Base-by-base conservation (phyloP, 2,329 filamentous ascomycete species). In the Penicillium thymicola region DNA sequence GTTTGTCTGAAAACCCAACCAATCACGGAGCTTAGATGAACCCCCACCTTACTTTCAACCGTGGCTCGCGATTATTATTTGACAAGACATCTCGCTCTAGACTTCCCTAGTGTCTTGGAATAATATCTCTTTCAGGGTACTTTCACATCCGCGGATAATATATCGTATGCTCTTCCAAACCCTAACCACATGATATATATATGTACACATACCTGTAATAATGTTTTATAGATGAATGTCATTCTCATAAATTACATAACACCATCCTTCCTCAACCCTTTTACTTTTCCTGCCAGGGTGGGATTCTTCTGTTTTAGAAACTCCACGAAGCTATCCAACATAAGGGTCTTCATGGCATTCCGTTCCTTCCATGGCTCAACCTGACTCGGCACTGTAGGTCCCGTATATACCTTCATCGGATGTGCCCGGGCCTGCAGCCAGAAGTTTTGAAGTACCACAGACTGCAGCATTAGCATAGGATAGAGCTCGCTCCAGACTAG, bases 401-500 rank as follows among this genome's bases (percentile, higher is more conserved):
- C 65, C 5, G 56, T 57, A 49, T 69, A 69, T 11, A 69, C 55
- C 45, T 63, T 45, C 38, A 53, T 36, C 16, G 66, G 65, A 54
- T 68, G 65, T 10, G 62, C 37, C 53, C 57, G 57, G 5, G 66
- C 62, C 32, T 64, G 55, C 40, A 58, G 63, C 62, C 61, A 68
- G 27, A 67, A 36, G 25, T 62, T 47, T 32, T 57, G 51, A 23
- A 64, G 38, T 16, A 34, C 25, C 14, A 51, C 50, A 9, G 55
- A 45, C 36, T 63, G 51, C 28, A 57, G 43, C 32, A 38, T 46
- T 2, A 59, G 27, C 50, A 58, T 32, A 2, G 65, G 61, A 36
- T 59, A 63, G 16, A 69, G 18, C 28, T 69, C 66, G 32, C 59
- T 59, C 65, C 65, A 68, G 21, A 69, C 50, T 8, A 68, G 56